Evolutionary conservation across 306 rosid species (phyloP), one percentile per base, ranked within the genome.

Genomic region (Prinsepia uniflora): DNA sequence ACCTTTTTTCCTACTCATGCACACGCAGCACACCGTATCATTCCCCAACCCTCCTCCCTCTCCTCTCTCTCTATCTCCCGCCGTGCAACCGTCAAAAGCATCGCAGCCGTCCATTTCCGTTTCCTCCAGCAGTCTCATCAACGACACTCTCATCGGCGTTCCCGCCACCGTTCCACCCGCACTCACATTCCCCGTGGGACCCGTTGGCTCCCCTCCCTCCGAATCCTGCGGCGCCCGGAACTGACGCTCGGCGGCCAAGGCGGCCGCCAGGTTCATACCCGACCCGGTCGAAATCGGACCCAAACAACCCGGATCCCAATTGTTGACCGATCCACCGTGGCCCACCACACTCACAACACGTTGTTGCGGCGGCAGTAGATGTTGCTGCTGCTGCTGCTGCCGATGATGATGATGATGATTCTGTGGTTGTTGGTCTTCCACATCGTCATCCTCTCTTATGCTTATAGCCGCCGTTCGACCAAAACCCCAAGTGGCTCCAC

Each of bases 11-110:
- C 95, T 82, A 12, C 86, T 88, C 96, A 92, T 89, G 84, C 98
- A 89, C 89, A 92, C 96, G 92, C 98, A 89, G 78, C 98, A 92
- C 95, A 92, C 84, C 47, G 77, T 71, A 84, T 89, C 93, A 71
- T 40, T 84, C 13, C 90, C 87, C 77, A 14, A 3, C 17, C 40
- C 42, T 22, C 78, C 44, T 34, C 74, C 85, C 5, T 59, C 81
- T 6, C 39, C 77, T 22, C 66, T 77, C 44, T 70, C 80, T 13
- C 8, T 58, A 65, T 58, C 76, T 47, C 36, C 30, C 61, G 4
- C 47, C 65, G 17, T 74, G 55, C 36, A 30, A 17, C 7, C 46
- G 4, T 12, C 65, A 39, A 34, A 61, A 59, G 15, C 52, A 0
- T 73, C 86, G 0, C 87, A 68, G 3, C 81, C 83, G 39, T 87